Base-by-base conservation (phyloP, 495 filamentous ascomycete genomes). In the Cetradonia linearis region DNA sequence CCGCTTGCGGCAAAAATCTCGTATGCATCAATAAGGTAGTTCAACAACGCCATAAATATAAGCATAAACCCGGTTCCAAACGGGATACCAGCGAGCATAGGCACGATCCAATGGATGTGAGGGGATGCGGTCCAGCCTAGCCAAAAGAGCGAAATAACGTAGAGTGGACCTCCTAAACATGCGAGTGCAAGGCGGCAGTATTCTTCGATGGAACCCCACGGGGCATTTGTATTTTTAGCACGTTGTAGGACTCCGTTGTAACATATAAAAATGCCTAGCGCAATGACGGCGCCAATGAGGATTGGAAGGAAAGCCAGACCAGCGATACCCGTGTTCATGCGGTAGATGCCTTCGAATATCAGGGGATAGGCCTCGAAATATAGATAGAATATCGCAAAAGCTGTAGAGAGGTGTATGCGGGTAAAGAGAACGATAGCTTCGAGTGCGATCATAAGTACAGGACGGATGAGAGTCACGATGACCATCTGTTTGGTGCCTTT, bases 21-120 rank as follows among this genome's bases (percentile, higher is more conserved):
- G 69, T 89, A 89, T 0, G 85, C 84, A 65, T 91, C 87, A 10
- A 84, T 83, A 18, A 91, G 71, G 64, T 91, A 91, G 64, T 90
- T 84, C 55, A 86, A 69, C 36, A 84, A 75, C 9, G 68, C 66
- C 73, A 76, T 73, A 59, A 78, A 77, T 14, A 85, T 77, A 18
- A 83, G 69, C 25, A 77, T 72, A 64, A 86, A 83, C 0, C 83
- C 88, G 10, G 82, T 70, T 1, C 85, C 86, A 56, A 89, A 88
- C 0, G 81, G 76, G 7, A 85, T 69, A 0, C 85, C 86, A 1
- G 82, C 78, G 3, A 89, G 66, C 53, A 84, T 80, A 0, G 86
- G 86, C 16, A 86, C 79, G 50, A 85, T 82, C 75, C 83, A 89
- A 60, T 83, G 78, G 6, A 84, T 72, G 8, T 72, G 64, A 0